Conservation (phyloP, 2,329 filamentous ascomycete genomes). For the Huntiella abstrusa region DNA sequence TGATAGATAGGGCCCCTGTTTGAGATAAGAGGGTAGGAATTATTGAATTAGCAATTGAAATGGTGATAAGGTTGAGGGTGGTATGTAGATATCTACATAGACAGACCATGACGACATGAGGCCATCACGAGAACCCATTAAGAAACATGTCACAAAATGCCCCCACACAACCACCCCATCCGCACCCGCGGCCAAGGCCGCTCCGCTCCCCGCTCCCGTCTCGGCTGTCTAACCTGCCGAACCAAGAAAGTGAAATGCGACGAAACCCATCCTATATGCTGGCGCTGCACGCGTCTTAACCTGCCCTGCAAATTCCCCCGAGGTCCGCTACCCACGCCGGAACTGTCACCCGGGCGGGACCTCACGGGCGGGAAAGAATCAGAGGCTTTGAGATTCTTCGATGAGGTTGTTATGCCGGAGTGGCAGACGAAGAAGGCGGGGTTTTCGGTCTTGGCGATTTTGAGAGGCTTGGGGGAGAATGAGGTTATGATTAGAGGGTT, state of each 20-base stretch:
- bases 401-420: neutral
- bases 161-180: neutral
- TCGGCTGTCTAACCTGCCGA: neutral
- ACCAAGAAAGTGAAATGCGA: slow-evolving; percentile 3
- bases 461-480: neutral
- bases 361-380: neutral
- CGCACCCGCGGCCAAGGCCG: neutral
- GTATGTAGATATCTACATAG: too few relatives aligned
- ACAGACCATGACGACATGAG: too few relatives aligned
- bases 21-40: too few relatives aligned
- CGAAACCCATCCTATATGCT: slow-evolving; percentile 1
- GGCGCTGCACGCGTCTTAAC: neutral
- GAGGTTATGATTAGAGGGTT: neutral
- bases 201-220: neutral
- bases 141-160: neutral
- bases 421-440: slow-evolving; percentile 1
- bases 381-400: neutral
- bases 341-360: neutral
- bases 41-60: too few relatives aligned
- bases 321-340: neutral
- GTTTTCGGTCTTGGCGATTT: neutral
- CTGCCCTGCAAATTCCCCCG: neutral
- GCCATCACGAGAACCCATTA: too few relatives aligned
- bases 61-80: too few relatives aligned
- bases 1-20: too few relatives aligned